Evolutionary conservation across 192 early-diverging fungal genomes (phyloP), one percentile per base, ranked within the genome.

Genomic region (Coemansia sp.): DNA sequence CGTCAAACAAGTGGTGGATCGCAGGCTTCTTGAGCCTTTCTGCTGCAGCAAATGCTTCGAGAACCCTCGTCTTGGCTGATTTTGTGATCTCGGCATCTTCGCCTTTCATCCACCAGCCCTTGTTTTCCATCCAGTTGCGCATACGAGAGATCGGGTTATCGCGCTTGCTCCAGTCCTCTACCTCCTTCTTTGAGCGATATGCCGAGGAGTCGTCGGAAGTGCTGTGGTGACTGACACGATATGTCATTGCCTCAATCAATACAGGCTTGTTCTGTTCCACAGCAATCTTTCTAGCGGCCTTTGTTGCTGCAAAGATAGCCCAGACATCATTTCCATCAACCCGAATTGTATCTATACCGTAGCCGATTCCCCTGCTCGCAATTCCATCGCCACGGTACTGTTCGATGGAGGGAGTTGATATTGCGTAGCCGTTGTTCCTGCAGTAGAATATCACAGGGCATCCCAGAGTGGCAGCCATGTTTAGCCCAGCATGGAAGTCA

Each of bases 301-400:
- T 87, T 7, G 92, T 92, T 5, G 91, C 95, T 64, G 94, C 94
- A 74, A 97, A 98, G n/a, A 97, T 93, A 6, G 96, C 96, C 94
- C 96, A 91, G 21, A 95, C 89, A 74, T 99, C 97, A 86, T 99
- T 99, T 63, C 97, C 97, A 68, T 99, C 97, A 15, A 98, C 94
- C 23, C 97, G 91, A 67, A 98, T 93, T 6, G 95, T 96, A 81
- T 94, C 92, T 67, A 99, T 97, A 19, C 97, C 97, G 72, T 99
- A 99, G 6, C 97, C 97, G 56, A 94, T 90, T 43, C 96, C 97
- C 47, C 95, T 89, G 43, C 86, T 88, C 37, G 95, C 96, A 71
- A 99, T 96, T 52, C 97, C 97, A 71, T 99, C 97, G 42, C 97
- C 97, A 67, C 92, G 89, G 81, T 97, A 99, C 83, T 99, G 97